Base-by-base conservation (phyloP, 768 basidiomycete species). In the Mycena haematopus region DNA sequence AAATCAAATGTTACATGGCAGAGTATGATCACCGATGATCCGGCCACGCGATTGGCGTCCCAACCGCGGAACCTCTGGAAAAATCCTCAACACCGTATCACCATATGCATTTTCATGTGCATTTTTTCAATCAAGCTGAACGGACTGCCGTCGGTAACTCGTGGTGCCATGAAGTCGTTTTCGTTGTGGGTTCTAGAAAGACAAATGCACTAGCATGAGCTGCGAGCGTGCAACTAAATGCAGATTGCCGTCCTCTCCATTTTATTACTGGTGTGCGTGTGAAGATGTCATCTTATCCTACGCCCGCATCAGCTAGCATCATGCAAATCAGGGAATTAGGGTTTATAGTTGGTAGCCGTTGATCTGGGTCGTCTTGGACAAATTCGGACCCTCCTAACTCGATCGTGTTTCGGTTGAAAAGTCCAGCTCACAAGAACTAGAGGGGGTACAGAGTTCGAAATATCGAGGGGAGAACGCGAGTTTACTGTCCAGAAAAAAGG, bases 391-490 rank as follows among this genome's bases (percentile, higher is more conserved):
- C 61, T 60, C 66, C 74, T 66, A 70, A 60, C 71, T 75, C 79
- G 82, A 83, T 82, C 80, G 79, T 80, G 81, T 82, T 80, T 83
- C 80, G 80, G 27, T 65, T 69, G 71, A 63, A 55, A 60, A 58
- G 52, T 21, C 24, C 11, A 54, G 50, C 22, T 56, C 53, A 49
- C 55, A 49, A 65, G 53, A 65, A 62, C 21, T 33, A 35, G 38
- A 47, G n/a, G 46, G 46, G 40, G 4, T 31, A 9, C 9, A 31
- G 29, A 31, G 9, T 14, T 31, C 36, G 33, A 29, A 31, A 31
- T 31, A 31, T 6, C 33, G 29, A 40, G 58, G n/a, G 31, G 17
- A 21, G 31, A 6, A 25, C n/a, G 51, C 13, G 44, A 29, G 25
- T 40, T 17, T 46, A 46, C 27, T 9, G n/a, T 19, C 14, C 25